These are phyloP conservation scores for Elasticomyces elasticus DNA, from an alignment of 495 filamentous ascomycete species.

Conservation along the genomic window DNA sequence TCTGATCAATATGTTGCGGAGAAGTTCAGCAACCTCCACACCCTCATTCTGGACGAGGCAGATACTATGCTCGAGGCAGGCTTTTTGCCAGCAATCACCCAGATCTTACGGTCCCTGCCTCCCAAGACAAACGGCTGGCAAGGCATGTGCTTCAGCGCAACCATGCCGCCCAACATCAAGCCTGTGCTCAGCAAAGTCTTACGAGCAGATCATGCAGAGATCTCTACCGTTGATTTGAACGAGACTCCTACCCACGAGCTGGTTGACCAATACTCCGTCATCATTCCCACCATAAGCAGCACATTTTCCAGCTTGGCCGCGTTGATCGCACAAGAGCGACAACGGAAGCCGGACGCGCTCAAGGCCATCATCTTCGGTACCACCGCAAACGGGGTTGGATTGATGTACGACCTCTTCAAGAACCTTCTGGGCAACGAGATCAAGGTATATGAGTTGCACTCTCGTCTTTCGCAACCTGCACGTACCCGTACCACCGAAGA, in stretches of 20 bases:
- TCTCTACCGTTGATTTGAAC: constrained; percentile 69
- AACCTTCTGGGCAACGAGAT: constrained; percentile 35
- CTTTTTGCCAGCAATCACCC: constrained; percentile 64
- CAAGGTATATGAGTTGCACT: constrained; percentile 49
- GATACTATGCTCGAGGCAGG: constrained; percentile 86
- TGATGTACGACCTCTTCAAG: constrained; percentile 42
- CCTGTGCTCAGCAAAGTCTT: constrained; percentile 59
- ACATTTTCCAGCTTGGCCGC: constrained; percentile 65
- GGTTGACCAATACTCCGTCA: constrained; percentile 69
- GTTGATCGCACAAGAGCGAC: constrained; percentile 49
- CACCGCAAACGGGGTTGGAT: constrained; percentile 52
- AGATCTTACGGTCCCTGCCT: constrained; percentile 65
- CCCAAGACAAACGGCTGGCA: constrained; percentile 76
- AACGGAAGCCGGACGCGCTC: constrained; percentile 33
- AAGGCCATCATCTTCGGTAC: constrained; percentile 64
- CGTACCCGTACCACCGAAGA: constrained; percentile 49
- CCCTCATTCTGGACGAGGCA: constrained; percentile 85
- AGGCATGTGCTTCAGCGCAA: constrained; percentile 91
- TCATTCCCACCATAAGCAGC: constrained; percentile 59
- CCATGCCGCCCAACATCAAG: constrained; percentile 74
- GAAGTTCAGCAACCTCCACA: constrained; percentile 55
- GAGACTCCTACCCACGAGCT: constrained; percentile 74
- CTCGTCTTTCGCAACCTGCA: constrained; percentile 46
- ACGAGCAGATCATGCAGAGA: constrained; percentile 64
- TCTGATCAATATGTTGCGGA: constrained; percentile 55